Evolutionary conservation across 257 asterid genomes (phyloP), one percentile per base, ranked within the genome.

Genomic region (Rhazya stricta): DNA sequence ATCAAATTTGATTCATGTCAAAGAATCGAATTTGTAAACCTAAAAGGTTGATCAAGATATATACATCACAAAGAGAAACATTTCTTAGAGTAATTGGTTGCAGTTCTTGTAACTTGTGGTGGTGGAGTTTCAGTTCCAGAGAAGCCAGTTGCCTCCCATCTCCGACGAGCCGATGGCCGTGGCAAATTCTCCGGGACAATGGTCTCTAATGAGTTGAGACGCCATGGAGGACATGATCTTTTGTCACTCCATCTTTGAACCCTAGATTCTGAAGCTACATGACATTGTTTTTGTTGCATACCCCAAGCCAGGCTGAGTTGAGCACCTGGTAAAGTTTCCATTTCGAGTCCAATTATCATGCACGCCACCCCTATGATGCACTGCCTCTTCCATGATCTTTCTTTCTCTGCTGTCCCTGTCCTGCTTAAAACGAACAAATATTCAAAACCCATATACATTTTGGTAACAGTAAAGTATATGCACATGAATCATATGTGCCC

Each of bases 171-270:
- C 30, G 90, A 85, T 73, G 93, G 93, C 77, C 97, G 78, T 12
- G 97, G 97, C 0, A 91, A 80, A 15, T 91, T 88, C 73, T 91
- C 97, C 70, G 97, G 97, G 80, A 91, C 93, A 79, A 90, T 90
- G 4, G 88, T 91, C 80, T 91, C 96, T 5, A 91, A 85, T 56
- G 97, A 90, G 73, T 90, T 91, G 54, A 65, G 51, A 60, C 80
- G 89, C 97, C 97, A 90, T 15, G 97, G 93, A 39, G 82, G 84
- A 79, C 97, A 91, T n/a, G 81, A 76, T 67, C 90, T 84, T 69
- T 74, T 82, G 3, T 91, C 97, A 62, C 97, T 91, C 97, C 97
- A 91, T 81, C 88, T 79, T 45, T 77, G 73, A 16, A 61, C 67
- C 11, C 78, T 67, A 42, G 56, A 68, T 54, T 8, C 12, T 12